Evolutionary conservation across 352 stramenopile species (phyloP).

Genomic region (Blastocystis hominis): DNA sequence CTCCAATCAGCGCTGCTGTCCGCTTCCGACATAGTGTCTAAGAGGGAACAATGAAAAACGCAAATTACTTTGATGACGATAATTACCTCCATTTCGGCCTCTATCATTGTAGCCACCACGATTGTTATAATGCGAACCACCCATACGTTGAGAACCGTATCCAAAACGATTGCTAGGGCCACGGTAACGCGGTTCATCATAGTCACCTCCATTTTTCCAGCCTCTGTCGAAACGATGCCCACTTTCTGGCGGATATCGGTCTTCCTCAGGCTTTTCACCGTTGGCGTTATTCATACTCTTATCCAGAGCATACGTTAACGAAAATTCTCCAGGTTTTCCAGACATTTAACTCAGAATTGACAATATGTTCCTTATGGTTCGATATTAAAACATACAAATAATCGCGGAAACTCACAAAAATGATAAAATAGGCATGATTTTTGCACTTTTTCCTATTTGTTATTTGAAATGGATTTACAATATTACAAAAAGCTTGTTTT

Average conservation of each 20-base stretch:
- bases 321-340: background rate
- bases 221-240: background rate
- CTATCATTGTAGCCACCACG: background rate
- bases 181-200: background rate
- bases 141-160: background rate
- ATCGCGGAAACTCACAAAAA: too few relatives aligned
- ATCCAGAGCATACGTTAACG: background rate
- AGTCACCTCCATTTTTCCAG: background rate
- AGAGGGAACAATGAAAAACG: too few relatives aligned
- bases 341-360: background rate
- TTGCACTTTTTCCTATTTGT: background rate
- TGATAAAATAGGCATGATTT: too few relatives aligned
- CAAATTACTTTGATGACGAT: background rate
- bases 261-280: background rate
- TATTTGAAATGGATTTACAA: background rate
- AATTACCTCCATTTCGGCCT: background rate
- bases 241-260: background rate
- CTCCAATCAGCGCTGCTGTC: too few relatives aligned
- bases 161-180: background rate
- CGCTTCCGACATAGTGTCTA: too few relatives aligned
- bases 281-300: background rate
- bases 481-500: conserved; percentile 64
- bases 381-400: too few relatives aligned
- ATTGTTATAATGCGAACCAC: background rate
- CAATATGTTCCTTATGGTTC: too few relatives aligned